Evolutionary conservation across 768 basidiomycete species (phyloP), one percentile per base, ranked within the genome.

Genomic region (Pleurotus platypus): DNA sequence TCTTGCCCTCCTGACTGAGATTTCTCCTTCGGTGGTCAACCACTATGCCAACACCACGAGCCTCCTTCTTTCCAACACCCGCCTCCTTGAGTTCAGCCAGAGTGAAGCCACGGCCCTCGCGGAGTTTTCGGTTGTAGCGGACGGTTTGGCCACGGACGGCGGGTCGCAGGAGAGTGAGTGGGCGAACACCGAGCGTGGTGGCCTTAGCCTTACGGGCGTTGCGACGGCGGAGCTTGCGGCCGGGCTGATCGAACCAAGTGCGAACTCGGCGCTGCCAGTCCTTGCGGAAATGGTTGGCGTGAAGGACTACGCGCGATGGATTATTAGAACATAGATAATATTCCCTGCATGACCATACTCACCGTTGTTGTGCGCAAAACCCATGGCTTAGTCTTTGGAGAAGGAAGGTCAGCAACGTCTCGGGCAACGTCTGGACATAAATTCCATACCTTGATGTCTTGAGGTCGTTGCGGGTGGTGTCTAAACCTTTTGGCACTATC

Each of bases 201-300:
- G 94, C 93, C 80, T 97, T 98, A 65, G 79, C 78, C 75, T 93
- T 89, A 76, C 97, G 92, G 45, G 94, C 93, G 47, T 80, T 86
- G 72, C 97, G 90, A 72, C 97, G 84, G 73, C 92, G 90, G 73
- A 94, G 90, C 79, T 98, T 98, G 72, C 92, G 90, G 49, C 95
- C 96, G 57, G 97, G 94, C 78, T 99, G 97, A 81, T 98, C 91
- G 73, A 98, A 98, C 95, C 95, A 94, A 70, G 93, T 96, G 75
- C 89, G 89, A 66, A 96, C 94, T 63, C 89, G 90, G 69, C 87
- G 83, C 76, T 98, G 96, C 95, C 95, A 98, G 74, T 98, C 95
- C 87, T 98, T 98, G 81, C 86, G 92, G 85, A 94, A 94, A 74
- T 97, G 94, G 77, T 94, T 94, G 66, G 75, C 83, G 78, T 86